phyloP scores from a whole-genome alignment of 2,329 filamentous ascomycete species.

The Dothidotthia symphoricarpi region DNA sequence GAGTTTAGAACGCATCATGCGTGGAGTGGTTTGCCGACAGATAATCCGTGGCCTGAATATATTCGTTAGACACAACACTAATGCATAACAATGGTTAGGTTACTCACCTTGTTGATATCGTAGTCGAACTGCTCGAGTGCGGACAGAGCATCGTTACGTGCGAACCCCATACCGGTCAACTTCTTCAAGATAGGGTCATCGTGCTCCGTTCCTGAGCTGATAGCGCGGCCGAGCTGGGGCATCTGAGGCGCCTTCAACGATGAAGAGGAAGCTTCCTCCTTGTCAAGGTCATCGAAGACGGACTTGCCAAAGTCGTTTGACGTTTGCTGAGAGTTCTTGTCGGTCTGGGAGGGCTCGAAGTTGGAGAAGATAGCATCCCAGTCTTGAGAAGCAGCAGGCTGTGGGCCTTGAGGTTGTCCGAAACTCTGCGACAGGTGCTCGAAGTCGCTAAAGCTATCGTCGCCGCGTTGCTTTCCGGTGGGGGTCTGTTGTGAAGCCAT shows the following conservation, averaged over 20 bases:
- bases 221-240: conserved; percentile 62
- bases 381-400: conserved; percentile 61
- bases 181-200: conserved; percentile 92
- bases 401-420: conserved; percentile 41
- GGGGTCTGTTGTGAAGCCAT: conserved; percentile 47
- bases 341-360: conserved; percentile 57
- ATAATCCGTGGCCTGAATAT: conserved; percentile 36
- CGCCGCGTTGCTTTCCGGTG: conserved; percentile 37
- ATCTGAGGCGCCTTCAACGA: conserved; percentile 32
- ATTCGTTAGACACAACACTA: no score
- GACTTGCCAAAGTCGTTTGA: conserved; percentile 39
- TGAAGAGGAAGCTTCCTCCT: conserved; percentile 31
- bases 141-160: conserved; percentile 67
- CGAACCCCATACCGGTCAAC: conserved; percentile 85
- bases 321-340: conserved; percentile 36
- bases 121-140: conserved; percentile 95
- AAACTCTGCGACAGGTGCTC: conserved; percentile 46
- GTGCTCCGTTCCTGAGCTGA: conserved; percentile 72
- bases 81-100: no score
- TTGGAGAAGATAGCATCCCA: conserved; percentile 95
- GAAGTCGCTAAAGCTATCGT: conserved; percentile 53
- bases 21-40: conserved; percentile 21
- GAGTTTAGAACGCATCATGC: no score
- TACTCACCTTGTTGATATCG: conserved; percentile 80
- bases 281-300: conserved; percentile 38